Evolutionary conservation across 176 grass and related monocot species (phyloP).

Genomic region (Bonia amplexicaulis): DNA sequence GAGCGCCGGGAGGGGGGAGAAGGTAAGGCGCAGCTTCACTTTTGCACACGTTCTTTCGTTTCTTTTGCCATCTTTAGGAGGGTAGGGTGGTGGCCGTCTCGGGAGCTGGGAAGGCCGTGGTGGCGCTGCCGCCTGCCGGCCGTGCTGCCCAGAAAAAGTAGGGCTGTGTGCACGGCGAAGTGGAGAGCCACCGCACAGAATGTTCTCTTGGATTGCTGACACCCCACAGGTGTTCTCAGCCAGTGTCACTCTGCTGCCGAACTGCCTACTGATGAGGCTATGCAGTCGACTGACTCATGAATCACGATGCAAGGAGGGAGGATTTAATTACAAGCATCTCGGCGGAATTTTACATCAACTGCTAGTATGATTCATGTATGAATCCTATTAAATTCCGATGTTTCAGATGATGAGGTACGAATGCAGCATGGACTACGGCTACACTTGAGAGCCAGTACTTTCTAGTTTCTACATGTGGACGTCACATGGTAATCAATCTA

Average conservation of each 20-base stretch:
- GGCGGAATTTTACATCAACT: background rate
- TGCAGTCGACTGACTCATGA: background rate
- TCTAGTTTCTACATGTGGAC: conserved; percentile 7
- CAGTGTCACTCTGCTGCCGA: background rate
- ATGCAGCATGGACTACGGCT: too few relatives aligned
- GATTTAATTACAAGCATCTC: too few relatives aligned
- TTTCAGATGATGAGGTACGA: too few relatives aligned
- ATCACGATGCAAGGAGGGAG: background rate
- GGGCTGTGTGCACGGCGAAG: conserved; percentile 2
- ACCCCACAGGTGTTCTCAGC: background rate
- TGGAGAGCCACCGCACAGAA: conserved; percentile 17
- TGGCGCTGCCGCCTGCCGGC: conserved; percentile 10
- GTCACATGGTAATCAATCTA: conserved; percentile 41
- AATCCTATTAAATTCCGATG: background rate
- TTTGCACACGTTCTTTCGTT: conserved; percentile 36
- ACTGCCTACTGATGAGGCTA: background rate
- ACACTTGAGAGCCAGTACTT: background rate
- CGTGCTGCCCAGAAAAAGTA: background rate
- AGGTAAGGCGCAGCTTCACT: conserved; percentile 40
- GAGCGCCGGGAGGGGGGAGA: background rate
- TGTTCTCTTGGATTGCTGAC: conserved; percentile 16
- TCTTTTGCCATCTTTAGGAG: conserved; percentile 40
- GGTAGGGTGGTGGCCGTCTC: conserved; percentile 14
- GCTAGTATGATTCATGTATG: background rate
- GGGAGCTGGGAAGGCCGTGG: conserved; percentile 24